phyloP scores from a whole-genome alignment of 2,329 filamentous ascomycete species.

The Talaromyces albobiverticillius region DNA sequence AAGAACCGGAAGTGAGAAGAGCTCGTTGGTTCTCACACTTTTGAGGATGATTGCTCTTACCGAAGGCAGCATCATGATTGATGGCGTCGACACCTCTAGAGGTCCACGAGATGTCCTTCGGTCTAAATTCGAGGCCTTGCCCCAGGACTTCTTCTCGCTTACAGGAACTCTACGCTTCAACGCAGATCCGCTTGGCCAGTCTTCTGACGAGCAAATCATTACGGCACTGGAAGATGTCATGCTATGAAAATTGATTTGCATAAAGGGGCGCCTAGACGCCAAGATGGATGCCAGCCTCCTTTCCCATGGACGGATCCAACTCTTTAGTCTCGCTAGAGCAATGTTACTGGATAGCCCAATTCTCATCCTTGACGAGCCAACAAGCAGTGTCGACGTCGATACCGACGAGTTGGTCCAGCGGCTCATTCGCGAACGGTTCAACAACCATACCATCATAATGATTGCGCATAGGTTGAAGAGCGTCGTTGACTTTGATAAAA shows the following conservation, averaged over 20 bases:
- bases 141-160: background rate
- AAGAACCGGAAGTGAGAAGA: slow-evolving; percentile 35
- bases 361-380: slow-evolving; percentile 43
- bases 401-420: slow-evolving; percentile 59
- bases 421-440: slow-evolving; percentile 54
- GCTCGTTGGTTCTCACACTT: slow-evolving; percentile 34
- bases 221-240: slow-evolving; percentile 35
- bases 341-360: slow-evolving; percentile 48
- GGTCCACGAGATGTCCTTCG: background rate
- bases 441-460: slow-evolving; percentile 56
- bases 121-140: background rate
- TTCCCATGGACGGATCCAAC: slow-evolving; percentile 60
- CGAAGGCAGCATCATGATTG: background rate
- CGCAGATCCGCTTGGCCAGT: background rate
- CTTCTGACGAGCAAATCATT: slow-evolving; percentile 22
- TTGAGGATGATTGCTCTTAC: background rate
- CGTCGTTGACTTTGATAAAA: slow-evolving; percentile 36
- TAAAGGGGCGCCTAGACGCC: slow-evolving; percentile 27
- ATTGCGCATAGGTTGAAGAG: slow-evolving; percentile 55
- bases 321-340: slow-evolving; percentile 61
- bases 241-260: slow-evolving; percentile 29
- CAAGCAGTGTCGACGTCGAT: slow-evolving; percentile 50
- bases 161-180: background rate
- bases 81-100: background rate
- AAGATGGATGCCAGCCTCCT: slow-evolving; percentile 49